Percentiles rank a stretch among this genome's conserved stretches.
phyloP scores from a whole-genome alignment of 1,284 basidiomycete species.

The Veloboletus limbatus region DNA sequence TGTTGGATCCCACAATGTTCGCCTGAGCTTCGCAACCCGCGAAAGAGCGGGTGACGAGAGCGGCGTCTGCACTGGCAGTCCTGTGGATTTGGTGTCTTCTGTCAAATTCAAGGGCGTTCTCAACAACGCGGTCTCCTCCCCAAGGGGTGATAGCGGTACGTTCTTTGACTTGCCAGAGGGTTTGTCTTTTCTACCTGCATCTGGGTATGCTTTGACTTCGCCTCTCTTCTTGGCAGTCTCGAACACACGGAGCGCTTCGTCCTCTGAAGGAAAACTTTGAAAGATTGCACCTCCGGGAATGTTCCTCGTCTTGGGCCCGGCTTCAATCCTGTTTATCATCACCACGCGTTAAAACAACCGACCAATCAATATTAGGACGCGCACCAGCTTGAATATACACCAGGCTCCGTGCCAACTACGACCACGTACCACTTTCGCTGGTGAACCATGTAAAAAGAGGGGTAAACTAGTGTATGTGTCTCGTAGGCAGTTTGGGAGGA shows the following conservation, averaged over 20 bases:
- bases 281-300: constrained; percentile 42
- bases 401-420: constrained; percentile 41
- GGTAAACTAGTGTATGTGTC: background rate
- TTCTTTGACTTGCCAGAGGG: constrained; percentile 4
- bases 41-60: constrained; percentile 4
- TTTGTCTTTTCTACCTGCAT: background rate
- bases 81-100: constrained; percentile 1
- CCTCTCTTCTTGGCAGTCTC: constrained; percentile 30
- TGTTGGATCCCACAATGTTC: constrained; percentile 11
- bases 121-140: constrained; percentile 15
- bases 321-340: constrained; percentile 41
- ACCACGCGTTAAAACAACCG: background rate
- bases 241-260: constrained; percentile 44
- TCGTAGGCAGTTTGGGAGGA: constrained; percentile 8
- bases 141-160: constrained; percentile 13
- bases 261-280: constrained; percentile 41
- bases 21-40: constrained; percentile 8
- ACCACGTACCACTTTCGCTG: constrained; percentile 45
- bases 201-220: constrained; percentile 19
- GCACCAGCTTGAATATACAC: constrained; percentile 48
- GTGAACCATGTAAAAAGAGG: constrained; percentile 33
- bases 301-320: constrained; percentile 37
- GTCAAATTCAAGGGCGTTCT: constrained; percentile 10
- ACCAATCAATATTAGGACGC: constrained; percentile 20
- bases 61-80: background rate